phyloP scores from a whole-genome alignment of 345 rosid genomes.

The Clausena lansium region DNA sequence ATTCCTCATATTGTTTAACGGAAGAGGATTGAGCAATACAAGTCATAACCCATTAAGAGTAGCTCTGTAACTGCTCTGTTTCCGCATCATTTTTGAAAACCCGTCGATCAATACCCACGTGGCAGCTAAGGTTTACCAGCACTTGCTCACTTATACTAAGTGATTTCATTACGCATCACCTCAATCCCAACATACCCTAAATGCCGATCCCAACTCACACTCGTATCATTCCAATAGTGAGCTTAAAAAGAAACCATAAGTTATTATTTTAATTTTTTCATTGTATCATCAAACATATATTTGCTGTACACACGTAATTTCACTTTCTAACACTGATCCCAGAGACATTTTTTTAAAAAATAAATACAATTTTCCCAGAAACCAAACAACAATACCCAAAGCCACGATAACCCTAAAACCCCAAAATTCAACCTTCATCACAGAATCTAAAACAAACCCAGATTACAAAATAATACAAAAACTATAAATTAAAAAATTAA shows the following conservation, averaged over 20 bases:
- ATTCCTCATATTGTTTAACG: not conserved
- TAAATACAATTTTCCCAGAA: not conserved
- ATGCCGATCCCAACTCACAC: too few species aligned
- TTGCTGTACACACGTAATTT: not conserved
- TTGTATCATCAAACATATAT: not conserved
- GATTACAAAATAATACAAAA: not conserved
- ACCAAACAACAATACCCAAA: not conserved
- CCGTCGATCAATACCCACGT: too few species aligned
- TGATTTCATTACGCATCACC: not conserved
- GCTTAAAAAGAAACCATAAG: not conserved
- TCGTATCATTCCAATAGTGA: not conserved
- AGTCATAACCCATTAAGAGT: not conserved
- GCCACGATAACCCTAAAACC: not conserved
- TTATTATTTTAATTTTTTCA: too few species aligned
- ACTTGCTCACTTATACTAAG: not conserved
- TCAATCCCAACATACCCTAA: not conserved
- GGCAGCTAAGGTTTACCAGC: not conserved
- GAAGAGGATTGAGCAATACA: not conserved
- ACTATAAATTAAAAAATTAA: not conserved
- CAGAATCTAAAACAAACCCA: not conserved
- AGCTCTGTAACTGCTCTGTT: not conserved
- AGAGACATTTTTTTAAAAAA: not conserved
- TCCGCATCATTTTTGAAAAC: too few species aligned
- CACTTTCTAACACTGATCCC: not conserved
- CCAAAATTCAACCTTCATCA: not conserved